Percentiles rank a stretch among this genome's conserved stretches.
Evolutionary conservation across 352 stramenopile species (phyloP).

Genomic region (Phytopythium chamaehyphon): DNA sequence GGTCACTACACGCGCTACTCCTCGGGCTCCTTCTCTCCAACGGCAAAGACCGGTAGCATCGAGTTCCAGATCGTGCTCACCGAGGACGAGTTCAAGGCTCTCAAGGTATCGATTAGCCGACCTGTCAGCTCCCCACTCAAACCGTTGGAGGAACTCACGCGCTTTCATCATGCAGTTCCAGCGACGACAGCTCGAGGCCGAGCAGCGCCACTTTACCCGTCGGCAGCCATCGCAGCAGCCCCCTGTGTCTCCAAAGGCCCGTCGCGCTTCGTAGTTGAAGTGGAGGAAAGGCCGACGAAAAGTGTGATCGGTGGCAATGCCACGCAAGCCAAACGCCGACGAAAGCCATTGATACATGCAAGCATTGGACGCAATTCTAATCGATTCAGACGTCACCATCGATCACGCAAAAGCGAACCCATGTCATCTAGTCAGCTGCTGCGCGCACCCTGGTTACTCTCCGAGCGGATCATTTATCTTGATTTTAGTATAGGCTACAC

Average conservation of each 20-base stretch:
- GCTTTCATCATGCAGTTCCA: constrained; percentile 38
- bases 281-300: no score
- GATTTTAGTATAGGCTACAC: not conserved
- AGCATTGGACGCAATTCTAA: no score
- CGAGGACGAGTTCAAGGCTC: constrained; percentile 45
- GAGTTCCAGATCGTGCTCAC: constrained; percentile 63
- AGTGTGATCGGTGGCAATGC: no score
- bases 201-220: constrained; percentile 47
- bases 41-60: constrained; percentile 11
- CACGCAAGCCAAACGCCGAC: no score
- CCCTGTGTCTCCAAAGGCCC: not conserved
- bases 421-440: not conserved
- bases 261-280: no score
- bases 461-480: not conserved
- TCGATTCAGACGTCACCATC: no score
- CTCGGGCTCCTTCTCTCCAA: constrained; percentile 15
- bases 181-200: constrained; percentile 41
- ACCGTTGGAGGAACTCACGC: no score
- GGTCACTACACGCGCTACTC: constrained; percentile 48
- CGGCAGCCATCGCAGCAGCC: constrained; percentile 13
- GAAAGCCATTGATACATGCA: no score
- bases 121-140: no score
- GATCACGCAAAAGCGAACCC: constrained; percentile 2
- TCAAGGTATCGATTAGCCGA: constrained; percentile 62
- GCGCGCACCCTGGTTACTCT: not conserved